phyloP scores from a whole-genome alignment of 2,329 filamentous ascomycete genomes.

The Monosporascus sp. region DNA sequence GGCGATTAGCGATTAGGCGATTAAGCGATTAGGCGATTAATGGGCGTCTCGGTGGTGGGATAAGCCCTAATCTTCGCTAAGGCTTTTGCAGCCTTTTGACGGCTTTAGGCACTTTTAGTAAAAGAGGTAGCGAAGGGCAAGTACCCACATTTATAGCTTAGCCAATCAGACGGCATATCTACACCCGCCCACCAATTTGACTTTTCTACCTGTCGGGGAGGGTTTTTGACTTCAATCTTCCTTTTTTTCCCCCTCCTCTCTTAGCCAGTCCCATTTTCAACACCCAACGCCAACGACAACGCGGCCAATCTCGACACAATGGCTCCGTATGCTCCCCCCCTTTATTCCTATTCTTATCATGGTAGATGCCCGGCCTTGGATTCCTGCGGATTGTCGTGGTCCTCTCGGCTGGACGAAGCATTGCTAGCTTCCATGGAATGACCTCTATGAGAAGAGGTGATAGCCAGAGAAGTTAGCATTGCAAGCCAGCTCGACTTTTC shows the following conservation, averaged over 20 bases:
- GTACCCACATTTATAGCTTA: background rate
- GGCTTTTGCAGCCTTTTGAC: background rate
- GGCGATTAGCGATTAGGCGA: too few relatives aligned
- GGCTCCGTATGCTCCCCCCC: conserved; percentile 26
- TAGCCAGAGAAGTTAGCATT: conserved; percentile 27
- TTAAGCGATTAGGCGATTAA: too few relatives aligned
- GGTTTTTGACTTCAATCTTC: conserved; percentile 3
- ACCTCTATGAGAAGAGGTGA: conserved; percentile 25
- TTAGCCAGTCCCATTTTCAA: conserved; percentile 14
- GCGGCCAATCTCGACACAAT: conserved; percentile 29
- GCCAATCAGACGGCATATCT: background rate
- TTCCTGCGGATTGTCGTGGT: conserved; percentile 72
- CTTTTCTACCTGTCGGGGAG: background rate
- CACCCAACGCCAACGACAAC: conserved; percentile 9
- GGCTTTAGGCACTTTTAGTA: too few relatives aligned
- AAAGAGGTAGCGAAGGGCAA: background rate
- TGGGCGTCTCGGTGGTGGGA: too few relatives aligned
- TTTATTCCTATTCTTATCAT: conserved; percentile 30
- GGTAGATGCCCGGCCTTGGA: conserved; percentile 46
- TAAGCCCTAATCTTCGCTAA: background rate
- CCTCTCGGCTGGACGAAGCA: conserved; percentile 65
- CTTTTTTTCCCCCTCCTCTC: conserved; percentile 8
- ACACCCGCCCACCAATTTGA: background rate
- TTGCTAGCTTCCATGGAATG: conserved; percentile 25
- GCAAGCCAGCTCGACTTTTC: conserved; percentile 77